Conservation (phyloP, 176 grass and related monocot genomes). For the Triticum urartu region DNA sequence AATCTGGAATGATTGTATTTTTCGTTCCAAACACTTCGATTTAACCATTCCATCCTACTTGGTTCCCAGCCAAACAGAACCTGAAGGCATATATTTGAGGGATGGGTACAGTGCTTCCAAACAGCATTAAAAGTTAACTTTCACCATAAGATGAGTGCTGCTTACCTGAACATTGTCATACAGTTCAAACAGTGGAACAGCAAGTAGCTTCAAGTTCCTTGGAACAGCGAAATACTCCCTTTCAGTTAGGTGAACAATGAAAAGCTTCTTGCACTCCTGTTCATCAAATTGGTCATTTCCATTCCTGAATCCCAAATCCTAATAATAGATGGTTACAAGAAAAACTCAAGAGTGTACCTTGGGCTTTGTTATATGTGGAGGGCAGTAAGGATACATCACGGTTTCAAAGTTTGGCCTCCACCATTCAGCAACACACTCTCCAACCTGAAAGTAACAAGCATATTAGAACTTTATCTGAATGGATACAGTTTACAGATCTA, state of each 20-base stretch:
- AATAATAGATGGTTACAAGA: not conserved
- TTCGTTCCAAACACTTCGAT: not conserved
- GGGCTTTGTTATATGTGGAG: constrained; percentile 91
- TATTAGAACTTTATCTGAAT: not conserved
- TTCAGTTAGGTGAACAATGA: constrained; percentile 88
- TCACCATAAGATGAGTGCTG: not conserved
- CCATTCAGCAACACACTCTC: constrained; percentile 94
- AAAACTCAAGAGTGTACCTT: constrained; percentile 48
- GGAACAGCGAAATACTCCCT: constrained; percentile 96
- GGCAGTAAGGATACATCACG: constrained; percentile 97
- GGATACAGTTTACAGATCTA: not conserved
- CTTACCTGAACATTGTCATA: constrained; percentile 93
- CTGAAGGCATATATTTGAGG: not conserved
- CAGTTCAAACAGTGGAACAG: constrained; percentile 91
- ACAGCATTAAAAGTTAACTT: not conserved
- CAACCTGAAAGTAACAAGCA: constrained; percentile 56
- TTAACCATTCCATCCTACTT: not conserved
- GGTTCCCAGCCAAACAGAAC: not conserved
- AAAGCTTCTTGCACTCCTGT: constrained; percentile 97
- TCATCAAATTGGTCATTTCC: constrained; percentile 15
- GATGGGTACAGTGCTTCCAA: not conserved
- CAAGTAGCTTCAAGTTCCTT: constrained; percentile 94
- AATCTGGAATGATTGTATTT: not conserved
- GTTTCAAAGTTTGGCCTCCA: constrained; percentile 98
- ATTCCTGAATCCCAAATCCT: not conserved